These are phyloP conservation scores for Phallus indusiatus DNA, from an alignment of 768 basidiomycete genomes.

Conservation along the genomic window DNA sequence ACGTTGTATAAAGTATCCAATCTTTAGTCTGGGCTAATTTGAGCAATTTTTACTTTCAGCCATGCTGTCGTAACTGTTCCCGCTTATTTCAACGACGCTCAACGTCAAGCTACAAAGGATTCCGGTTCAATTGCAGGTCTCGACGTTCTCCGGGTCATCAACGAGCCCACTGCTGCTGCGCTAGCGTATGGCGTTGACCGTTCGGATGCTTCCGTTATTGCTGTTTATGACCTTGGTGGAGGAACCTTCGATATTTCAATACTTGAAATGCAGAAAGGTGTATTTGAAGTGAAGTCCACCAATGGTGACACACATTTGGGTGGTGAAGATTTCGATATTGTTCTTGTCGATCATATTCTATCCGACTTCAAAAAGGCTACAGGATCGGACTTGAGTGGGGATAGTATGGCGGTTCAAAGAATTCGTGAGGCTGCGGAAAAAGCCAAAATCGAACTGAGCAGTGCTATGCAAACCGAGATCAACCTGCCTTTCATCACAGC, in stretches of 20 bases:
- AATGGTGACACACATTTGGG: slow-evolving; percentile 99
- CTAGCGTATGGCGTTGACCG: slow-evolving; percentile 96
- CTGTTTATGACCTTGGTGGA: slow-evolving; percentile 97
- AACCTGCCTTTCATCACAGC: slow-evolving; percentile 98
- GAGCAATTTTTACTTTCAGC: slow-evolving; percentile 26
- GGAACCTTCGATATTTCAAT: slow-evolving; percentile 99
- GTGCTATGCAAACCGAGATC: slow-evolving; percentile 91
- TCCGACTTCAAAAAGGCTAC: slow-evolving; percentile 92
- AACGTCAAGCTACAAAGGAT: slow-evolving; percentile 97
- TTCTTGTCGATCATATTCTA: slow-evolving; percentile 77
- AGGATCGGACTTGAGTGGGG: slow-evolving; percentile 70
- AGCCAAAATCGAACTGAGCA: slow-evolving; percentile 97
- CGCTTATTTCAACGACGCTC: slow-evolving; percentile 99
- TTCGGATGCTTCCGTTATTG: slow-evolving; percentile 72
- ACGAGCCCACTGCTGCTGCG: slow-evolving; percentile 97
- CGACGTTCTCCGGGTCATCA: slow-evolving; percentile 96
- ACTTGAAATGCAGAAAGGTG: slow-evolving; percentile 98
- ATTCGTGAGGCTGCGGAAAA: slow-evolving; percentile 99
- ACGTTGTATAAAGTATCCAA: slow-evolving; percentile 29
- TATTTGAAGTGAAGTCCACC: slow-evolving; percentile 99
- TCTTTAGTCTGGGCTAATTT: not conserved
- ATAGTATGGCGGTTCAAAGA: slow-evolving; percentile 96
- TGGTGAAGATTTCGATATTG: slow-evolving; percentile 93
- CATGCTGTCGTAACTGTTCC: slow-evolving; percentile 93
- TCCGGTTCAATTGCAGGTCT: slow-evolving; percentile 97